Evolutionary conservation across 768 basidiomycete species (phyloP).

Genomic region (Sarcomyxa edulis): DNA sequence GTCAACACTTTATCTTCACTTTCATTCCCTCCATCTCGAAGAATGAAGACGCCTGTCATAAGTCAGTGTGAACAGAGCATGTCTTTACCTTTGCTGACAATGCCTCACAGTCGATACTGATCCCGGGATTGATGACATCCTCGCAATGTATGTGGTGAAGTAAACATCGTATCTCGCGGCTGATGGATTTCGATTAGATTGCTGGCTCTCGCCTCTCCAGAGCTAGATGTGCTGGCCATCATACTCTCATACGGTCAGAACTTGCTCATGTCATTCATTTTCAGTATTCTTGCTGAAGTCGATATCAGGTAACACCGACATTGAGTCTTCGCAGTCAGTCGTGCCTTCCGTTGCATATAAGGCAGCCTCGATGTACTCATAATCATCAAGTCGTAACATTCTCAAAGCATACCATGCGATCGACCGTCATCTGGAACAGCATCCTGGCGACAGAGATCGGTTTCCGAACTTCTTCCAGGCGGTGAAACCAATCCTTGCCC

Average conservation of each 20-base stretch:
- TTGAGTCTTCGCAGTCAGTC: constrained; percentile 54
- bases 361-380: neutral
- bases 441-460: constrained; percentile 47
- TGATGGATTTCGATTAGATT: constrained; percentile 34
- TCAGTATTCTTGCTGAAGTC: too few species aligned
- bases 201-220: constrained; percentile 76
- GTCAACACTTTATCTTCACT: too few species aligned
- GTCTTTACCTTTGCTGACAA: neutral
- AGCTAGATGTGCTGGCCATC: constrained; percentile 74
- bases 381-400: constrained; percentile 54
- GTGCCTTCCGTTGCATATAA: constrained; percentile 1
- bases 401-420: constrained; percentile 72
- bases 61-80: constrained; percentile 36
- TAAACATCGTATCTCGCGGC: neutral
- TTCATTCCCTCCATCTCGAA: neutral
- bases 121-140: constrained; percentile 77
- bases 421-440: constrained; percentile 45
- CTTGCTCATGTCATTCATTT: too few species aligned
- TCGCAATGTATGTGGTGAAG: constrained; percentile 78
- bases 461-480: constrained; percentile 58
- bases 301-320: constrained; percentile 63
- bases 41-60: constrained; percentile 50
- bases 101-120: constrained; percentile 70
- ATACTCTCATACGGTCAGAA: constrained; percentile 69
- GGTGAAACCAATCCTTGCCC: constrained; percentile 55